These are phyloP conservation scores for Termitomyces sp. DNA, from an alignment of 768 basidiomycete species.

Conservation along the genomic window DNA sequence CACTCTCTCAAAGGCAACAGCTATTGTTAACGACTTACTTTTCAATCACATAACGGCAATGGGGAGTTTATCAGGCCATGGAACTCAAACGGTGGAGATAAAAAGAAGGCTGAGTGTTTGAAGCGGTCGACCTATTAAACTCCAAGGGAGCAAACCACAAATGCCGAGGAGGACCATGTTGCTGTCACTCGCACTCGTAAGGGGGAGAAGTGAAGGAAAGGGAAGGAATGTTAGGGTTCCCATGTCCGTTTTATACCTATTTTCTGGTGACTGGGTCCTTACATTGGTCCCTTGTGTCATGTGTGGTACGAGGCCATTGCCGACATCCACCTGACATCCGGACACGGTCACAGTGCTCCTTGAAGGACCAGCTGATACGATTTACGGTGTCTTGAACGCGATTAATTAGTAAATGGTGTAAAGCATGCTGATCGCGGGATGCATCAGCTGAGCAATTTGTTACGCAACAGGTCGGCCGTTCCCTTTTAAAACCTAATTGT, in stretches of 20 bases:
- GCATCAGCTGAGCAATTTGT: slow-evolving; percentile 12
- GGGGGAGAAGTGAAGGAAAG: background rate
- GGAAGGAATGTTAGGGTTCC: background rate
- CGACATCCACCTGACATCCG: slow-evolving; percentile 11
- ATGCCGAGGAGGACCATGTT: background rate
- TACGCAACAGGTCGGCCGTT: slow-evolving; percentile 1
- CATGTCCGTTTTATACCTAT: slow-evolving; percentile 11
- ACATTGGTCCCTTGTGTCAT: slow-evolving; percentile 5
- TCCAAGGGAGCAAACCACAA: background rate
- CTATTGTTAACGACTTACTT: background rate
- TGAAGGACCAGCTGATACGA: slow-evolving; percentile 8
- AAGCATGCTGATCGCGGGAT: slow-evolving; percentile 10
- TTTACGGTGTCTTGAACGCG: background rate
- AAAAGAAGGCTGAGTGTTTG: background rate
- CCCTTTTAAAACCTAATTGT: background rate
- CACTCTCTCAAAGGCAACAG: no score
- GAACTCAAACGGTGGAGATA: background rate
- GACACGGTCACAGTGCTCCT: slow-evolving; percentile 10
- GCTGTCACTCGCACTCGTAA: background rate
- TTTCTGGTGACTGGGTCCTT: slow-evolving; percentile 1
- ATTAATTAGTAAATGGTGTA: slow-evolving; percentile 4
- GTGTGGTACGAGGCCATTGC: slow-evolving; percentile 8
- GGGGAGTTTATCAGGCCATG: background rate
- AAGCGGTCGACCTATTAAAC: background rate
- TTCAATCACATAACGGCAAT: background rate